phyloP scores from a whole-genome alignment of 345 rosid species.

The Populus davidiana region DNA sequence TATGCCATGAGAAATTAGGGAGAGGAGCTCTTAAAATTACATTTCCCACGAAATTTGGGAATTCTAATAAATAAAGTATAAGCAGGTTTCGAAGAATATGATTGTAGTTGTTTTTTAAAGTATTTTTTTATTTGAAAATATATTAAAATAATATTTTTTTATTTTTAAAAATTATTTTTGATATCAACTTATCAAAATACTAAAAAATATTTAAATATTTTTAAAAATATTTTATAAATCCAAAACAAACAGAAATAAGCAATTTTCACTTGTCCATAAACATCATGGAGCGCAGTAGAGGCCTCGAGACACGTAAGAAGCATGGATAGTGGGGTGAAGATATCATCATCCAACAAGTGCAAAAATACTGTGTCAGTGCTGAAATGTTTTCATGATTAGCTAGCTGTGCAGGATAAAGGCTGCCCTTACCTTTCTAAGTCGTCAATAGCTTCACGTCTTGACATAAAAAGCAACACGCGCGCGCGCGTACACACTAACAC shows the following conservation, averaged over 20 bases:
- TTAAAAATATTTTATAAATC: no score
- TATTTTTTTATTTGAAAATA: no score
- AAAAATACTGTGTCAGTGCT: not conserved
- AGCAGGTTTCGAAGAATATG: accelerated
- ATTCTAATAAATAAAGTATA: no score
- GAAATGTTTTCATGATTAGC: not conserved
- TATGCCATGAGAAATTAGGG: not conserved
- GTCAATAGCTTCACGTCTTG: not conserved
- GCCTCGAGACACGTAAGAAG: not conserved
- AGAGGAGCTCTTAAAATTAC: not conserved
- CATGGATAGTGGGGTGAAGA: not conserved
- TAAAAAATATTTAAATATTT: no score
- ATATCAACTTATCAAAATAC: no score
- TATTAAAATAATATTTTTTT: no score
- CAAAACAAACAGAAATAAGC: not conserved
- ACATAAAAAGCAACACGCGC: not conserved
- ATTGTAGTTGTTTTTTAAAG: accelerated
- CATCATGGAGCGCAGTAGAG: not conserved
- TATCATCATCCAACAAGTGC: not conserved
- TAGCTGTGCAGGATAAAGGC: not conserved
- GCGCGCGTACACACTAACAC: no score
- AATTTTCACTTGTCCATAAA: not conserved
- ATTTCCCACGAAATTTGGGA: not conserved
- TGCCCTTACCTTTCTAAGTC: not conserved
- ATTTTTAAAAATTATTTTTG: no score